Evolutionary conservation across 169 alveolate genomes (phyloP).

Genomic region (Besnoitia besnoiti): DNA sequence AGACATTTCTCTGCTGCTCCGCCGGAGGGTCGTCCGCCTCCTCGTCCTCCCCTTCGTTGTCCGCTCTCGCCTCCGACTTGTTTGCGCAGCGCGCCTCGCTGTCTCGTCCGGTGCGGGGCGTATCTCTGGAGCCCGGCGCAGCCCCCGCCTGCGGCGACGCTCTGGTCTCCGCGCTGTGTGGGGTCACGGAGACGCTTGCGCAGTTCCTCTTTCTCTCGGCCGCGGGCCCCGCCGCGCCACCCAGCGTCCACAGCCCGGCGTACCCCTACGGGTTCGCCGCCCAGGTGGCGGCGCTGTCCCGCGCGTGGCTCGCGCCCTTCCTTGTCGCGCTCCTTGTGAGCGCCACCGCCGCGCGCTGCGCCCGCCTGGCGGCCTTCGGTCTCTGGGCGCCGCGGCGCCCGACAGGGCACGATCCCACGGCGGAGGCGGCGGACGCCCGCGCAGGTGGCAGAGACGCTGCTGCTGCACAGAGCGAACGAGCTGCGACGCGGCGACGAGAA

Average conservation of each 20-base stretch:
- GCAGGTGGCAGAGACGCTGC: too few relatives aligned
- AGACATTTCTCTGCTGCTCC: background rate
- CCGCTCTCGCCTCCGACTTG: too few relatives aligned
- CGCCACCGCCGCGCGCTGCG: background rate
- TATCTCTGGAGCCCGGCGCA: background rate
- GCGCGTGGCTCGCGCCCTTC: slow-evolving; percentile 19
- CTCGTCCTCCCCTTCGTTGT: background rate
- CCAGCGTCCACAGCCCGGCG: slow-evolving; percentile 9
- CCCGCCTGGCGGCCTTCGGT: background rate
- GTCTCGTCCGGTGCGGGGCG: too few relatives aligned
- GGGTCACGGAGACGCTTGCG: slow-evolving; percentile 11
- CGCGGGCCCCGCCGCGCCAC: slow-evolving; percentile 1
- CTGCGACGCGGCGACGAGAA: background rate
- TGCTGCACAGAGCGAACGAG: background rate
- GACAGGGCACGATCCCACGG: too few relatives aligned
- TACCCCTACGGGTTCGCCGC: slow-evolving; percentile 13
- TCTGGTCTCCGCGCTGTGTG: slow-evolving; percentile 17
- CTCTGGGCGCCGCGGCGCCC: background rate
- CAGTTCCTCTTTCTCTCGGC: background rate
- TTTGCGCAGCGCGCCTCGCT: too few relatives aligned
- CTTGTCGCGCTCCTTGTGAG: background rate
- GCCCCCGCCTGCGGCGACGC: background rate
- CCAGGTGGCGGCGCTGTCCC: slow-evolving; percentile 9
- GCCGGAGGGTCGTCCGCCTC: background rate
- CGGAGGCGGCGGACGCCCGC: too few relatives aligned